Evolutionary conservation across 805 yeast genomes (phyloP).

Genomic region (Starmerella sp.): DNA sequence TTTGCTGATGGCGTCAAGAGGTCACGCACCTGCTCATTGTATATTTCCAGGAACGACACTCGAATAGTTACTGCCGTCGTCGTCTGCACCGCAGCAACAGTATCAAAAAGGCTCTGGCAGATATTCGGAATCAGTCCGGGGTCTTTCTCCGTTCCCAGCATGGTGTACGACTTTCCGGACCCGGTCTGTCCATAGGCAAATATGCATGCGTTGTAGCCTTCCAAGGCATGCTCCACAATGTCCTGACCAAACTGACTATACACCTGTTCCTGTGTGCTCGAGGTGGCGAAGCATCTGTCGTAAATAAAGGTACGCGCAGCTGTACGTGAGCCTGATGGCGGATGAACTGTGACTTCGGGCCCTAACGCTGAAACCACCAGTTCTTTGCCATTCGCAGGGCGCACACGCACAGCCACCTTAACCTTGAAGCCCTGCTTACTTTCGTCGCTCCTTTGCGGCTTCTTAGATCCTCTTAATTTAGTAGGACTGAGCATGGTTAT

Average conservation of each 20-base stretch:
- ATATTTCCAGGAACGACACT: conserved; percentile 60
- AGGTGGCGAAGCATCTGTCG: conserved; percentile 40
- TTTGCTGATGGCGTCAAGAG: conserved; percentile 31
- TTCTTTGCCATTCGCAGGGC: conserved; percentile 24
- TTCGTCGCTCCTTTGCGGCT: neutral
- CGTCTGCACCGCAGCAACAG: conserved; percentile 31
- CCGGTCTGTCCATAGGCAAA: conserved; percentile 79
- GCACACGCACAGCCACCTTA: conserved; percentile 32
- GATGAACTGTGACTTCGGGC: conserved; percentile 18
- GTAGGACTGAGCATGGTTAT: neutral
- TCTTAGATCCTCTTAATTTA: neutral
- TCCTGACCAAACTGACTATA: conserved; percentile 48
- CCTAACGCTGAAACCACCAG: conserved; percentile 20
- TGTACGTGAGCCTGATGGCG: conserved; percentile 19
- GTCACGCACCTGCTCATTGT: conserved; percentile 67
- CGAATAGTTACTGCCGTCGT: conserved; percentile 35
- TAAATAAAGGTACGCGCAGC: conserved; percentile 35
- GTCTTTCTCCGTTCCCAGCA: conserved; percentile 47
- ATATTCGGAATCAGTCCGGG: conserved; percentile 60
- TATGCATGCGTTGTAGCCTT: conserved; percentile 63
- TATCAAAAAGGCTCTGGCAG: conserved; percentile 42
- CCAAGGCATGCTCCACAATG: conserved; percentile 48
- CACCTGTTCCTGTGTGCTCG: conserved; percentile 38
- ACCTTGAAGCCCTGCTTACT: conserved; percentile 24
- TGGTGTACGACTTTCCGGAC: conserved; percentile 73